A percentile compares a stretch with the other conserved stretches of the same genome.
Conservation (phyloP, 148 eudicot species). For the Cornus suecica region DNA sequence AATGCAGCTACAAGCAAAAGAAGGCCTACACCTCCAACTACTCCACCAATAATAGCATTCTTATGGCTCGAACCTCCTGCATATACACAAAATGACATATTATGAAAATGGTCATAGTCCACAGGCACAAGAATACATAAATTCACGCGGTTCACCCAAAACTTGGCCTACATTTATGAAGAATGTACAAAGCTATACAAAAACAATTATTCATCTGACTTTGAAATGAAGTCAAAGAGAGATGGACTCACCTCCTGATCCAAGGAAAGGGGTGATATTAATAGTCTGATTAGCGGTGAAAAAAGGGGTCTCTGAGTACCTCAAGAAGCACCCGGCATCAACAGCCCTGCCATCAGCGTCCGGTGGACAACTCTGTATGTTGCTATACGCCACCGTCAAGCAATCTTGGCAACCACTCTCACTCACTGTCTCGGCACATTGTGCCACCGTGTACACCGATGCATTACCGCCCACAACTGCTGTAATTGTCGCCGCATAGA, state of each 20-base stretch:
- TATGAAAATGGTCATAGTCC: too few species aligned
- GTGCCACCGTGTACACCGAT: conserved; percentile 36
- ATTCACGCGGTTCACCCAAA: too few species aligned
- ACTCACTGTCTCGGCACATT: conserved; percentile 36
- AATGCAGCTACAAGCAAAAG: conserved; percentile 29
- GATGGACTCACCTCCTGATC: conserved; percentile 23
- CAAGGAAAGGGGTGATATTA: conserved; percentile 27
- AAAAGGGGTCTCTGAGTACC: conserved; percentile 33
- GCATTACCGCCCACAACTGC: conserved; percentile 10
- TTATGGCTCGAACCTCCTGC: conserved; percentile 32
- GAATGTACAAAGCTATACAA: background rate
- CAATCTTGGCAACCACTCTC: conserved; percentile 31
- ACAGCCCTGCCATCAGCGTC: conserved; percentile 31
- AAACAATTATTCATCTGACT: background rate
- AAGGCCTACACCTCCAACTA: conserved; percentile 38
- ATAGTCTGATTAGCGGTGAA: conserved; percentile 41
- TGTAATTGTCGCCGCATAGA: conserved; percentile 31
- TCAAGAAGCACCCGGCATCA: conserved; percentile 39
- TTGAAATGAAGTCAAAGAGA: background rate
- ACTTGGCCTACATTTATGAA: too few species aligned
- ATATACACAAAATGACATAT: background rate
- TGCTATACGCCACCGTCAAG: conserved; percentile 31
- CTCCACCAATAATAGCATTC: conserved; percentile 35
- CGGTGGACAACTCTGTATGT: conserved; percentile 35
- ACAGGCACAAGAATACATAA: too few species aligned